Base-by-base conservation (phyloP, 768 basidiomycete species). In the Lentinula detonsa region DNA sequence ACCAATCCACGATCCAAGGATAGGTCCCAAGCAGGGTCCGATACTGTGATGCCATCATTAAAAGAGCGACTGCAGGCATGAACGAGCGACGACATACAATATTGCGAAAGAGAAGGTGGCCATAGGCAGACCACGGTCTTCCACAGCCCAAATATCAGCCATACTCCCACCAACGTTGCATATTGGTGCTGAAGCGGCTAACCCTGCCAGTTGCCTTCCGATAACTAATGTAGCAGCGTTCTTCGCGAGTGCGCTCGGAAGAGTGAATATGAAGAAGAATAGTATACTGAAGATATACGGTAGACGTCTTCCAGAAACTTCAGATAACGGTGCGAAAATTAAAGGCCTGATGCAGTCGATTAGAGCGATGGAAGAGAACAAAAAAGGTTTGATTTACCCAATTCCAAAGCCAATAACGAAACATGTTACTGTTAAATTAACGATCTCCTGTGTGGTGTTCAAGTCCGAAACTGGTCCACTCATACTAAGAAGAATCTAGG, bases 1-100 rank as follows among this genome's bases (percentile, higher is more conserved):
- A 4, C 78, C 76, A 57, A 81, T 81, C 68, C 74, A 78, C 2
- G 79, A 77, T 39, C 80, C 81, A 34, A 82, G 65, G 65, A 85
- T 72, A 0, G 83, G 83, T 1, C 82, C 82, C 34, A 81, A 23
- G 34, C 76, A 77, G 0, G 80, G 81, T 9, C 79, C 81, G 11
- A 80, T 70, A 65, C 75, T 75, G 58, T 10, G 18, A 45, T 31
- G 11, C 1, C 15, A 23, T 6, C n/a, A 18, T 48, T 18, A 54
- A 9, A 39, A 49, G 10, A n/a, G 16, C 5, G 5, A 23, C 33
- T 31, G 18, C 11, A 18, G 18, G 49, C 57, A 23, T n/a, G 0
- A 16, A 39, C 16, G n/a, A 5, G 1, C 4, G 46, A 34, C 10
- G 46, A 34, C 74, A 48, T 55, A 77, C 73, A 83, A 84, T 1